Evolutionary conservation across 2,329 filamentous ascomycete genomes (phyloP), one percentile per base, ranked within the genome.

Genomic region (Penicillium sclerotiorum): DNA sequence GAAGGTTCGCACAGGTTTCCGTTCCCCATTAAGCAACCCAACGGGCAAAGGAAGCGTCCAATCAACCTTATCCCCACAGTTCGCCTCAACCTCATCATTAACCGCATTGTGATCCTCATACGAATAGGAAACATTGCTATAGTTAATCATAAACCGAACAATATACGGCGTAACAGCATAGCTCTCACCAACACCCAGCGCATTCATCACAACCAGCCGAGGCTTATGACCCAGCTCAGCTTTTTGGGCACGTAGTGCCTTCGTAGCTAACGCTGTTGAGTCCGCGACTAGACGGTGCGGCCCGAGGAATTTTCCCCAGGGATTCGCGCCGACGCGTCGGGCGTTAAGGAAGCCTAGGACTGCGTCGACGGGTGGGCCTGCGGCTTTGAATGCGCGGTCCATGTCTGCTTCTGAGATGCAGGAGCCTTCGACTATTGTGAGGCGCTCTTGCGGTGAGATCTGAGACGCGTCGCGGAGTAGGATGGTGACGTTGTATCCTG

Each of bases 401-500:
- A 80, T 62, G 57, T 75, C 68, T n/a, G 62, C 30, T 25, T 57
- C 55, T 9, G 69, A 67, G 23, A 71, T 55, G 2, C 73, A 70
- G 27, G 67, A 62, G 35, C 77, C 77, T 48, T 67, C 46, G 37
- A 76, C 50, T 46, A 75, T 50, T 15, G 65, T 75, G 30, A 81
- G 67, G 46, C 64, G 62, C 1, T 60, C 49, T 12, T 65, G 52
- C 1, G 60, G 23, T 0, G 57, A 38, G 37, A 77, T 58, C 4
- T 67, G 63, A 4, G 65, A 50, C 2, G 71, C 59, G 12, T 73
- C 69, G 25, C 78, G 74, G 48, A 76, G 72, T 12, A 81, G 70
- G 8, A 75, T 75, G 17, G 73, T 78, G 46, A 81, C 68, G 33
- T 63, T 68, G 61, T 80, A 76, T 41, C 58, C 58, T 45, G 33